These are phyloP conservation scores for Elongisporangium undulatum DNA, from an alignment of 352 stramenopile species.

Conservation along the genomic window DNA sequence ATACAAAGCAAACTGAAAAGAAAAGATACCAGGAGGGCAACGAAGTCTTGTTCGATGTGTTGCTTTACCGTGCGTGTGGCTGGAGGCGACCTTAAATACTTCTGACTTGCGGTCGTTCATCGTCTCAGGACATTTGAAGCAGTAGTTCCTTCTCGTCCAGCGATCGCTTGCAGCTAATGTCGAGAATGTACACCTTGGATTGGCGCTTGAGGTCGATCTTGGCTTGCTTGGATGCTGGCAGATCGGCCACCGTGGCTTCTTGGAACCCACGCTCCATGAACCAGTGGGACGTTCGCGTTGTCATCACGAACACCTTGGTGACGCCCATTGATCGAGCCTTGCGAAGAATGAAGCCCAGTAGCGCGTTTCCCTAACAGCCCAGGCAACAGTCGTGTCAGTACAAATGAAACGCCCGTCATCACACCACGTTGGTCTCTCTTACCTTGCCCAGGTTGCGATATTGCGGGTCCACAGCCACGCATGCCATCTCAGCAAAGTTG, in stretches of 20 bases:
- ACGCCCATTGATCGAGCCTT: conserved; percentile 83
- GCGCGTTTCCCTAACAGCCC: conserved; percentile 69
- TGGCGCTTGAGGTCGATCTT: conserved; percentile 82
- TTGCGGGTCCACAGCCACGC: conserved; percentile 83
- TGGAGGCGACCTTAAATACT: not conserved
- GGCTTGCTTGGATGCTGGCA: conserved; percentile 73
- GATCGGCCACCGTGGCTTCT: conserved; percentile 83
- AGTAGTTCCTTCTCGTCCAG: conserved; percentile 84
- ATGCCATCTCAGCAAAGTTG: conserved; percentile 89
- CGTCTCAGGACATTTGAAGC: conserved; percentile 39
- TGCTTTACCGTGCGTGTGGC: not conserved
- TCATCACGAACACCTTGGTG: conserved; percentile 95
- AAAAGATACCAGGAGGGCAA: not conserved
- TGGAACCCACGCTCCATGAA: conserved; percentile 97
- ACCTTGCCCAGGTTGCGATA: conserved; percentile 85
- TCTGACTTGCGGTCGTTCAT: not conserved
- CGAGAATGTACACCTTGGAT: conserved; percentile 88
- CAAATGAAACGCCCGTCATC: not conserved
- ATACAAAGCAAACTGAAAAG: not conserved
- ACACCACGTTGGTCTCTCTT: not conserved
- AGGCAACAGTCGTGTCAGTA: not conserved
- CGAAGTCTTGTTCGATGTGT: not conserved
- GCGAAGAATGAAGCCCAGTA: conserved; percentile 90
- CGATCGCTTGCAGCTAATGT: conserved; percentile 80
- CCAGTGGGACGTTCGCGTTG: conserved; percentile 97